Conservation (phyloP, 2,329 filamentous ascomycete genomes). For the Didymella keratinophila region DNA sequence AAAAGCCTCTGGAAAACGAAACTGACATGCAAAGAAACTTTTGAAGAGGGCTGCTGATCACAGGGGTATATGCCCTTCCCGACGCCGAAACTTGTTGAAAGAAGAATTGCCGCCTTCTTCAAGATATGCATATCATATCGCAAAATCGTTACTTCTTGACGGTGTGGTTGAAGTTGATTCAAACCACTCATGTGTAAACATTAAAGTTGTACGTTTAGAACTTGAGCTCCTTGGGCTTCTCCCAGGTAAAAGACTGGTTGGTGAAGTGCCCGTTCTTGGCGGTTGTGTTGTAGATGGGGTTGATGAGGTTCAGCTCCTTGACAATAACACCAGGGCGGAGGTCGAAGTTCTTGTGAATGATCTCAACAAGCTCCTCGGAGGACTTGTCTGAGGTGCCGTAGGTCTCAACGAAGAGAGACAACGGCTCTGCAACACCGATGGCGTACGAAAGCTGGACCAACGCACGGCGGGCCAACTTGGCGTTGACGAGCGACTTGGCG, state of each 20-base stretch:
- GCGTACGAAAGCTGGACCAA: conserved; percentile 99
- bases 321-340: conserved; percentile 98
- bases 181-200: conserved; percentile 46
- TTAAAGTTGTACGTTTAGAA: conserved; percentile 67
- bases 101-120: conserved; percentile 45
- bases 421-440: conserved; percentile 97
- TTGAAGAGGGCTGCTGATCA: conserved; percentile 44
- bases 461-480: conserved; percentile 87
- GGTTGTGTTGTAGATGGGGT: conserved; percentile 97
- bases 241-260: conserved; percentile 97
- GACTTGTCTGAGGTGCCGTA: conserved; percentile 93
- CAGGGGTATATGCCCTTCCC: conserved; percentile 46
- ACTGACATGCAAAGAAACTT: conserved; percentile 43
- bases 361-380: conserved; percentile 92
- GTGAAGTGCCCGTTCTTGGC: conserved; percentile 99
- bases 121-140: conserved; percentile 50
- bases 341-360: conserved; percentile 96
- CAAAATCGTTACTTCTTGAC: conserved; percentile 40
- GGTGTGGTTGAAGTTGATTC: conserved; percentile 52
- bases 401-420: conserved; percentile 96
- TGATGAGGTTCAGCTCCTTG: conserved; percentile 91
- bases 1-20: conserved; percentile 36
- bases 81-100: conserved; percentile 54
- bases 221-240: conserved; percentile 95
- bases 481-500: conserved; percentile 94